phyloP scores from a whole-genome alignment of 495 filamentous ascomycete species.

The Sporormia fimetaria region DNA sequence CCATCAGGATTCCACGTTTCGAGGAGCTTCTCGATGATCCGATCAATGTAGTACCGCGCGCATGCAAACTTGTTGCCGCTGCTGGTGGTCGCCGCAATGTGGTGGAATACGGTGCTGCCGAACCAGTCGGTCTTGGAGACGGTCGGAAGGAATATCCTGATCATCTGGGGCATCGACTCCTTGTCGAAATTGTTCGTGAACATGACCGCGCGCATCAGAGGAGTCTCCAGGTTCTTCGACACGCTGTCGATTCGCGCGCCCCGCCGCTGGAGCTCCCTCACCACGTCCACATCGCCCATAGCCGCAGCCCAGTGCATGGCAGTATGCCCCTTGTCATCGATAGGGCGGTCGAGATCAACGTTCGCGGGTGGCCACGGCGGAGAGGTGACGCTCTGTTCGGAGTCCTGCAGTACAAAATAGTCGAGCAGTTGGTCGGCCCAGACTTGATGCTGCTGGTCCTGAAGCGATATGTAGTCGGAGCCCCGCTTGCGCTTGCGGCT shows the following conservation, averaged over 20 bases:
- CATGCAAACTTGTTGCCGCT: constrained; percentile 69
- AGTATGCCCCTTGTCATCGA: constrained; percentile 80
- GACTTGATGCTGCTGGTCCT: constrained; percentile 70
- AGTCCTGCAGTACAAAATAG: constrained; percentile 78
- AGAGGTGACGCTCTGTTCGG: constrained; percentile 51
- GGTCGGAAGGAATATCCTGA: constrained; percentile 66
- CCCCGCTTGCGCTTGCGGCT: constrained; percentile 69
- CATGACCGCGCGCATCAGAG: constrained; percentile 83
- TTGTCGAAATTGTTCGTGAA: constrained; percentile 96
- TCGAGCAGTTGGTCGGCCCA: constrained; percentile 88
- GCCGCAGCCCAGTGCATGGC: constrained; percentile 93
- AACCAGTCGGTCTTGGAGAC: constrained; percentile 63
- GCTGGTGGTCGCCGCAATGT: constrained; percentile 73
- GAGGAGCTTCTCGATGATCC: constrained; percentile 71
- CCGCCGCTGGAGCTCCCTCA: constrained; percentile 68
- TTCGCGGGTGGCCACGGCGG: constrained; percentile 68
- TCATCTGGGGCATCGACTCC: constrained; percentile 67
- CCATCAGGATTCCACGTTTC: constrained; percentile 55
- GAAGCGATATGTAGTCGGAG: constrained; percentile 47
- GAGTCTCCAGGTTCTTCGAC: constrained; percentile 78
- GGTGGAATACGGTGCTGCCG: constrained; percentile 79
- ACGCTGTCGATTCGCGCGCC: constrained; percentile 55
- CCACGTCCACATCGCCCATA: constrained; percentile 93
- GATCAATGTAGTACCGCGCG: constrained; percentile 84
- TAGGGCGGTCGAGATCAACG: constrained; percentile 76